Base-by-base conservation (phyloP, 208 protist genomes). In the Trypanosoma congolense region DNA sequence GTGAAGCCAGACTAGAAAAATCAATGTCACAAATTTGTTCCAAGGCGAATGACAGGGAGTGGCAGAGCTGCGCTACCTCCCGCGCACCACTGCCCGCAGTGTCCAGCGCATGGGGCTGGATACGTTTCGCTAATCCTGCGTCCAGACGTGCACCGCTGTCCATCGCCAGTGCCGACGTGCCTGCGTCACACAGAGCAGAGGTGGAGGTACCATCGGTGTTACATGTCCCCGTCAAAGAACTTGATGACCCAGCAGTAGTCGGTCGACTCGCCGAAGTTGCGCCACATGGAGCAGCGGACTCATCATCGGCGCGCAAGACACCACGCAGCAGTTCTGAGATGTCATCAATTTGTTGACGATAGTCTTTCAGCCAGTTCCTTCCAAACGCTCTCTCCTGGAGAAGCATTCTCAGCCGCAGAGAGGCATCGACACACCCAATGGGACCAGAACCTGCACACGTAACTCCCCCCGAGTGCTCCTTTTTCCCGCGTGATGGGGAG, bases 11-110 rank as follows among this genome's bases (percentile, higher is more conserved):
- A 55, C 56, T 58, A 3, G 24, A 26, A 63, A 75, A 83, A 43
- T 84, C 73, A 4, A 92, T 63, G 4, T 47, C 22, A 25, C 58
- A 19, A 10, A 93, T 56, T 8, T 75, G 44, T 25, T 90, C 87
- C 2, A 93, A 58, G 2, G 80, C 75, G 49, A 90, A 82, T 25
- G 64, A 70, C 4, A 88, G 25, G 2, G 51, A 52, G 31, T 68
- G 64, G 16, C 85, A 75, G 50, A 66, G 66, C 43, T 78, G 82
- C 14, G 62, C 55, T 1, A 75, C 73, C 0, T 67, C 59, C n/a
- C 40, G 21, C 1, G 56, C 47, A 61, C 74, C 59, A 5, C 22
- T 28, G n/a, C 76, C 55, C 5, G 64, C 74, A 5, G 52, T 64
- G 41, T 59, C 46, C 22, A 92, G 67, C 0, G 68, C 33, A 2